phyloP scores from a whole-genome alignment of 192 early-diverging fungal genomes.

The Gonapodya sp. region DNA sequence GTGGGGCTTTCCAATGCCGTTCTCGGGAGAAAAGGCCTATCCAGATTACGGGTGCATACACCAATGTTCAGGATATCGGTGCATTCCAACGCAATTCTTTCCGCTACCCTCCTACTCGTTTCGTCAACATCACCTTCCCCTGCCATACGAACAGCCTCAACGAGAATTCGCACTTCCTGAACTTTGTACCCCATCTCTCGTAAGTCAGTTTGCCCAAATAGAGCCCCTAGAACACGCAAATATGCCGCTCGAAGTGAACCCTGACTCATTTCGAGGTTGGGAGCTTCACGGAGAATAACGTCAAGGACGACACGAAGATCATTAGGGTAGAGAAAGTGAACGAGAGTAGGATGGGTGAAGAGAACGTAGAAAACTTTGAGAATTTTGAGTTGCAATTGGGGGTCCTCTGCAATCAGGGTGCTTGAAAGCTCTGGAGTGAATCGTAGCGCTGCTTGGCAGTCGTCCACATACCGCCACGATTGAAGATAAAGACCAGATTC shows the following conservation, averaged over 20 bases:
- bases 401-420: conserved; percentile 31
- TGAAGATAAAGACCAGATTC: conserved; percentile 86
- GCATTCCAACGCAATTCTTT: background rate
- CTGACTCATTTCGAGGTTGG: conserved; percentile 58
- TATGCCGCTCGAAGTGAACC: conserved; percentile 60
- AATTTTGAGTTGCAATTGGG: conserved; percentile 40
- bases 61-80: background rate
- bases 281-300: conserved; percentile 72
- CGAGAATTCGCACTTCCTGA: conserved; percentile 12
- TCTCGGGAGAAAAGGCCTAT: background rate
- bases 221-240: conserved; percentile 50
- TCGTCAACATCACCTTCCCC: background rate
- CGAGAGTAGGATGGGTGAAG: conserved; percentile 49
- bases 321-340: conserved; percentile 83
- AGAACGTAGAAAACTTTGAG: conserved; percentile 63
- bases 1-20: background rate
- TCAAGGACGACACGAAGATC: conserved; percentile 82
- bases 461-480: conserved; percentile 55
- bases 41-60: background rate
- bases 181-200: conserved; percentile 33
- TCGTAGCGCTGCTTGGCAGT: too few relatives aligned
- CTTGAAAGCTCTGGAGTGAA: too few relatives aligned
- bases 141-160: background rate
- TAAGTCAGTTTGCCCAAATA: conserved; percentile 55
- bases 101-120: background rate